These are phyloP conservation scores for Chloropicon primus DNA, from an alignment of 139 green algal genomes.

Conservation along the genomic window DNA sequence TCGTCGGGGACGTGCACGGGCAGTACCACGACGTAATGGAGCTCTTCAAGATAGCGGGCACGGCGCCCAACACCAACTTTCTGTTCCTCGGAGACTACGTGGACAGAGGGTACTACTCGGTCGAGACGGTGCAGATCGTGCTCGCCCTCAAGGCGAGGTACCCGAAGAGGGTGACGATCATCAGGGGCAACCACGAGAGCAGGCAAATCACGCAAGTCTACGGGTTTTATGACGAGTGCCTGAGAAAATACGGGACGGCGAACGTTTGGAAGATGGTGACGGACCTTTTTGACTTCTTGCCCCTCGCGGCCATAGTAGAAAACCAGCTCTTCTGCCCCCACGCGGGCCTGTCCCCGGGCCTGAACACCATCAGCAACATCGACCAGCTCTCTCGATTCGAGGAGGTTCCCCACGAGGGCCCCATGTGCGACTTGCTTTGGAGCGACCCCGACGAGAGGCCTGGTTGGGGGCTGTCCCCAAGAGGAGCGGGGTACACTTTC, in stretches of 20 bases:
- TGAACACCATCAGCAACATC: constrained; percentile 96
- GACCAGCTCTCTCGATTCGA: constrained; percentile 81
- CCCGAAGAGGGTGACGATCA: constrained; percentile 88
- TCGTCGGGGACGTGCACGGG: constrained; percentile 91
- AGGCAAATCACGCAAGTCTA: constrained; percentile 95
- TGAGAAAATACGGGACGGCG: constrained; percentile 90
- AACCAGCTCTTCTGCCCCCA: constrained; percentile 96
- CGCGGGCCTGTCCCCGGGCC: constrained; percentile 81
- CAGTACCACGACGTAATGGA: constrained; percentile 95
- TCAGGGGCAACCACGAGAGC: constrained; percentile 96
- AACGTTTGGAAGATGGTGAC: constrained; percentile 98
- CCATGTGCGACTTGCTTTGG: constrained; percentile 99
- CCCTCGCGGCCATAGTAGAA: constrained; percentile 88
- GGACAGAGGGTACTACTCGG: constrained; percentile 90
- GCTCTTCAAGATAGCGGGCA: constrained; percentile 88
- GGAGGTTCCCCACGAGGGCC: constrained; percentile 90
- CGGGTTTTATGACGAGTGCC: constrained; percentile 99
- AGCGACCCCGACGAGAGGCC: constrained; percentile 90
- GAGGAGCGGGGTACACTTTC: constrained; percentile 97
- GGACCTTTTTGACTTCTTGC: constrained; percentile 98
- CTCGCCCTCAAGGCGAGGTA: constrained; percentile 68
- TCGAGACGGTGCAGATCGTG: constrained; percentile 86
- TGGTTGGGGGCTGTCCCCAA: constrained; percentile 94
- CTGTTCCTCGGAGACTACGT: constrained; percentile 99
- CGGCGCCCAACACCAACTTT: constrained; percentile 96